A percentile compares a stretch with the other conserved stretches of the same genome.
phyloP scores from a whole-genome alignment of 495 filamentous ascomycete genomes.

The Trypethelium eluteriae region DNA sequence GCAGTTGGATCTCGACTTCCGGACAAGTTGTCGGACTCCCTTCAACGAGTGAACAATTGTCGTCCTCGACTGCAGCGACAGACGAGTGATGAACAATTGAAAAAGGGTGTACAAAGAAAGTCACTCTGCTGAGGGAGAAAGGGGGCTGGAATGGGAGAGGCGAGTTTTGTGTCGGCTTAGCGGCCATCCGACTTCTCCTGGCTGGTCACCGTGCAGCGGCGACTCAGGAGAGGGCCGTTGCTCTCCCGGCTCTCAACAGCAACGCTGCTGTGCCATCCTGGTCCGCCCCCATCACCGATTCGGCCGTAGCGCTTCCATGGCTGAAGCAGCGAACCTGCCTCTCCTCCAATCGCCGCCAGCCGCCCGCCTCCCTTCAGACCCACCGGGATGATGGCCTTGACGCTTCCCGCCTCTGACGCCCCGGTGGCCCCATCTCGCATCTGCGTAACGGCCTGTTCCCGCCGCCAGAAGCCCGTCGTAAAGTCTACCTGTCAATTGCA shows the following conservation, averaged over 20 bases:
- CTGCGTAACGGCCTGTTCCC: conserved; percentile 7
- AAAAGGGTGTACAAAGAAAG: not conserved
- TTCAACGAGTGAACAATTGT: conserved; percentile 4
- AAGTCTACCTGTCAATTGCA: not conserved
- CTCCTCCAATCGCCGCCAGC: not conserved
- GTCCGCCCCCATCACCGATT: conserved; percentile 8
- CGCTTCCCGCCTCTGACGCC: not conserved
- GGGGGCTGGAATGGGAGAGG: conserved; percentile 12
- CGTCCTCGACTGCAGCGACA: not conserved
- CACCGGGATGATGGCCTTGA: not conserved
- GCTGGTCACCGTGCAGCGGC: conserved; percentile 9
- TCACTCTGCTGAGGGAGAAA: conserved; percentile 8
- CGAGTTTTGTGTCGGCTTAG: conserved; percentile 7
- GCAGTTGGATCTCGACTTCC: not conserved
- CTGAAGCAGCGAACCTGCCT: not conserved
- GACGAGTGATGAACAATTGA: not conserved
- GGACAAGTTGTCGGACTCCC: not conserved
- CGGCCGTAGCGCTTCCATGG: not conserved
- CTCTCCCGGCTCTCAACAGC: not conserved
- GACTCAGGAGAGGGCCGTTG: conserved; percentile 7
- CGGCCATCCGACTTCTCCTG: conserved; percentile 9
- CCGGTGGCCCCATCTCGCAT: not conserved
- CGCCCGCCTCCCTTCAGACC: not conserved
- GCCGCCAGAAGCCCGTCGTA: not conserved
- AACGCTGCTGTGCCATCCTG: not conserved